Conservation (phyloP, 169 alveolate genomes). For the Eimeria falciformis region DNA sequence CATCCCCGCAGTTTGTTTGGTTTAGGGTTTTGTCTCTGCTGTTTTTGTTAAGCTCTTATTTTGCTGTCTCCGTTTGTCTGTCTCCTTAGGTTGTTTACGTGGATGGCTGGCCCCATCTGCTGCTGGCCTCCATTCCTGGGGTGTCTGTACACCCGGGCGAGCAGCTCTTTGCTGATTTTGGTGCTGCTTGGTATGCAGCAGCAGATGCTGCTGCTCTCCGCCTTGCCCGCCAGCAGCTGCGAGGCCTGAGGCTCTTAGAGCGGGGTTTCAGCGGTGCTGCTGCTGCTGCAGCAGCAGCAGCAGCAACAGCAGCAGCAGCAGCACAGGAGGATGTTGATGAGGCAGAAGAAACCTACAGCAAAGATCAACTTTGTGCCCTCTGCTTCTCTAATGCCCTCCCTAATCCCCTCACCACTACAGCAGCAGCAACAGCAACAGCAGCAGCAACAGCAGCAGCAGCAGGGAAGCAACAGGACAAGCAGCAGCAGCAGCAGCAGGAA, state of each 20-base stretch:
- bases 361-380: neutral
- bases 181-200: conserved; percentile 77
- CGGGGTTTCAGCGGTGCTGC: neutral
- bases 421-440: neutral
- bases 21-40: neutral
- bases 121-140: conserved; percentile 82
- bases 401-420: neutral
- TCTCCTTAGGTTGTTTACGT: conserved; percentile 75
- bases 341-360: neutral
- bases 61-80: neutral
- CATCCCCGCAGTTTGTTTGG: neutral
- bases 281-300: conserved; percentile 45
- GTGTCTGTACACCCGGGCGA: conserved; percentile 79
- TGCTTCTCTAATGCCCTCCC: neutral
- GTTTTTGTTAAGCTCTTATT: no score
- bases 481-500: conserved; percentile 64
- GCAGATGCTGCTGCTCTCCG: conserved; percentile 19
- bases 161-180: conserved; percentile 84
- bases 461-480: neutral
- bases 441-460: conserved; percentile 17
- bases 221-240: conserved; percentile 19
- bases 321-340: conserved; percentile 6
- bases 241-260: neutral
- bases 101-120: conserved; percentile 84
- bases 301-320: conserved; percentile 22